These are phyloP conservation scores for Maudiozyma saulgeensis DNA, from an alignment of 805 yeast genomes.

Conservation along the genomic window DNA sequence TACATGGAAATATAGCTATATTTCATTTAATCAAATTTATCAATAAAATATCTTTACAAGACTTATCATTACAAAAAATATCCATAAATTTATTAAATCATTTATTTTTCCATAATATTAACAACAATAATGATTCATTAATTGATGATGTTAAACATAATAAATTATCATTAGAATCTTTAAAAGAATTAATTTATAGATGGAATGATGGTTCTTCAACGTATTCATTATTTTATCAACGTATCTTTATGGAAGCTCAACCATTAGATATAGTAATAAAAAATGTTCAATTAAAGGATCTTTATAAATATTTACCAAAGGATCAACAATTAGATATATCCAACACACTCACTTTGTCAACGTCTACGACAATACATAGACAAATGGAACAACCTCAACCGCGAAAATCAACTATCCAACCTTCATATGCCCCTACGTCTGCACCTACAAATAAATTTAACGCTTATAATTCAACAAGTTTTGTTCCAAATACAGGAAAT, in stretches of 20 bases:
- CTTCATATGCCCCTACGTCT: background rate
- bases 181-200: constrained; percentile 17
- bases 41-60: constrained; percentile 25
- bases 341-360: background rate
- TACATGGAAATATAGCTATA: constrained; percentile 31
- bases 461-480: constrained; percentile 18
- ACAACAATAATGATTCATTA: constrained; percentile 9
- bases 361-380: background rate
- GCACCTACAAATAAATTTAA: constrained; percentile 11
- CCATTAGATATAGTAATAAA: constrained; percentile 9
- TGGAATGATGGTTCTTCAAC: constrained; percentile 31
- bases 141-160: constrained; percentile 8
- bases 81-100: constrained; percentile 26
- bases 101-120: constrained; percentile 19
- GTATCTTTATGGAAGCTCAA: constrained; percentile 14
- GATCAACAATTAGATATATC: background rate
- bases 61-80: constrained; percentile 28
- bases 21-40: constrained; percentile 31
- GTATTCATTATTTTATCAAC: constrained; percentile 18
- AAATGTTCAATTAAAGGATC: constrained; percentile 6
- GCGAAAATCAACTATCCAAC: constrained; percentile 1
- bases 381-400: constrained; percentile 5
- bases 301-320: constrained; percentile 13
- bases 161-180: constrained; percentile 16
- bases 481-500: constrained; percentile 11